Evolutionary conservation across 2,329 filamentous ascomycete genomes (phyloP), one percentile per base, ranked within the genome.

Genomic region (Paraconiothyrium sp.): DNA sequence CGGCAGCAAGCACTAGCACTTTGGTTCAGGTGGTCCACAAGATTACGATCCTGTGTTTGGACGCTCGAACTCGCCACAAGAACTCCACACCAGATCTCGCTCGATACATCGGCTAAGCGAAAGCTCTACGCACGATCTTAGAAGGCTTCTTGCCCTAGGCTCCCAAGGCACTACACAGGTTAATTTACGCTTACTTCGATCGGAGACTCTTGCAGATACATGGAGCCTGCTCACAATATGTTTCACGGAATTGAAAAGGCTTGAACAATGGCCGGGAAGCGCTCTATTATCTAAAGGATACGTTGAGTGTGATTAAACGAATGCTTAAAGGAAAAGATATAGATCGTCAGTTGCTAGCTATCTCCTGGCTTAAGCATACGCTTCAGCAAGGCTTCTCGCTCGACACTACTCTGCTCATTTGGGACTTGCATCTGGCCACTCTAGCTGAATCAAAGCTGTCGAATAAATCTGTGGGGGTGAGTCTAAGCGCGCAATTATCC

Each of bases 221-320:
- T 4, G 41, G 14, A 34, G 20, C 3, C 6, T 52, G 27, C 49
- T 41, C 2, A 24, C 8, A 27, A 39, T 3, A 4, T 52, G 34
- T 24, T 47, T n/a, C 1, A n/a, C 56, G 6, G 59, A 64, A 39
- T 34, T 64, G 24, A 11, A 57, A 43, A 27, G 27, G 11, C 47
- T 61, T 6, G 30, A 57, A 20, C 14, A 34, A 4, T 57, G 58
- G 39, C 39, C 59, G 13, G 11, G 30, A 6, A 60, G 39, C 22
- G n/a, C 49, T 20, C 20, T 20, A 20, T 20, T 20, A 20, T 20
- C 20, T 20, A 20, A 20, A 20, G 20, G 20, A 20, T 20, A 20
- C 20, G 20, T 20, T 20, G 20, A 20, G 20, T 20, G 20, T 20
- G 20, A 20, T 20, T 20, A 20, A 20, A 20, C 20, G 20, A 20